Conservation (phyloP, 2,329 filamentous ascomycete genomes). For the Aspergillus vadensis region DNA sequence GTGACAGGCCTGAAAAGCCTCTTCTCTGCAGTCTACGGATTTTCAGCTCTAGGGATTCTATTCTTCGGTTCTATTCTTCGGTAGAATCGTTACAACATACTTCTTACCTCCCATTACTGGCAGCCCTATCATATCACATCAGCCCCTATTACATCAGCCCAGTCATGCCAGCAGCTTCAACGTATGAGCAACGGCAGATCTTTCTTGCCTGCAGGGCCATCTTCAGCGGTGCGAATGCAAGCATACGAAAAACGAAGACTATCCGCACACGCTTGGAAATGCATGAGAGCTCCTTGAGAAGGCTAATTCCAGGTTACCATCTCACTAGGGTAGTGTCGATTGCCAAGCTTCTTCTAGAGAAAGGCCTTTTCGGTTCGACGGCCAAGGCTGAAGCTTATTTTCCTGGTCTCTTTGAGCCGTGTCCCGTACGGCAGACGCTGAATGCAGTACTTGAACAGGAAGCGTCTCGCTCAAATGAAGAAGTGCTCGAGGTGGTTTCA, state of each 20-base stretch:
- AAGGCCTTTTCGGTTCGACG: background rate
- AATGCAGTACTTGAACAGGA: background rate
- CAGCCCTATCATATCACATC: no score
- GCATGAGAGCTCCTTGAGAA: background rate
- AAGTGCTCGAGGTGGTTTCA: background rate
- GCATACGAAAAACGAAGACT: background rate
- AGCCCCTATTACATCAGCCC: background rate
- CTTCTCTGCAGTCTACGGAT: no score
- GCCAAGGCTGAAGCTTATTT: background rate
- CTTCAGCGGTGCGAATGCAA: background rate
- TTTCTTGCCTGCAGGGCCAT: constrained; percentile 8
- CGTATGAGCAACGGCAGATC: background rate
- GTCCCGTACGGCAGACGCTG: background rate
- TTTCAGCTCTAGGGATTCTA: no score
- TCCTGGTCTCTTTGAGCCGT: background rate
- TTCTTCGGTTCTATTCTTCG: no score
- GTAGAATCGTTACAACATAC: no score
- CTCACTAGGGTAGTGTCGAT: background rate
- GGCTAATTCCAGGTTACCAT: background rate
- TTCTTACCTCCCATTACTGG: no score
- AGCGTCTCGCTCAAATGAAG: background rate
- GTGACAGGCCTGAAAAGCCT: no score
- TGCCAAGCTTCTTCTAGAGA: background rate
- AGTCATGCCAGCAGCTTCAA: background rate
- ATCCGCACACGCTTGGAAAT: background rate